Evolutionary conservation across 2,329 filamentous ascomycete species (phyloP), one percentile per base, ranked within the genome.

Genomic region (Chaetomiaceae sp.): DNA sequence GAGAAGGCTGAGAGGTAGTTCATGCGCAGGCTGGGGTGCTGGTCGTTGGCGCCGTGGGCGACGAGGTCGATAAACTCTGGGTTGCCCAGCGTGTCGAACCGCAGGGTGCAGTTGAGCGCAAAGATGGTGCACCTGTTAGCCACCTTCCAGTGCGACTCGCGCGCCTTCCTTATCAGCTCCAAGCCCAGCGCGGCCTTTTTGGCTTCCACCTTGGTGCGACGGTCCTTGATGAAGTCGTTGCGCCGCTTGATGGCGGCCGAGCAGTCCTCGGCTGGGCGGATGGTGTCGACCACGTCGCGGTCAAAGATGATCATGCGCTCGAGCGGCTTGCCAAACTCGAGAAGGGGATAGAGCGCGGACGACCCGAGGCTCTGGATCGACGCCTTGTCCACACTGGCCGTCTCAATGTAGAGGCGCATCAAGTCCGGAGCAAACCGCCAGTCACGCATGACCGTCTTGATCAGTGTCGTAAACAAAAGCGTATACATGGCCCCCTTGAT

Each of bases 401-500:
- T 90, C 63, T 88, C 83, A 59, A 99, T 94, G 71, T 95, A 99
- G 8, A 94, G 78, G 49, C 86, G 85, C 74, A 99, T 89, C 45
- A 96, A 75, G n/a, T 87, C 82, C 1, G 95, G 94, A 0, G 94
- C 90, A 69, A 91, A 96, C 36, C 91, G 87, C 95, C 95, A 99
- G 68, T 99, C 91, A 51, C 88, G 86, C 43, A 90, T 83, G 42
- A 95, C 81, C 0, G 92, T 95, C 72, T 91, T 95, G 6, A 91
- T 81, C 33, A 99, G 75, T 56, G 89, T 95, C 11, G 92, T 91
- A 63, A 92, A 95, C 17, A 97, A 75, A 25, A 99, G 73, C 0
- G 91, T 91, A 68, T 94, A 97, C 75, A 99, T 84, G 33, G 87
- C 88, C 31, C 95, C 94, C 71, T 99, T 99, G 69, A 99, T 96